phyloP scores from a whole-genome alignment of 1,284 basidiomycete species.

The Cerrena zonata region DNA sequence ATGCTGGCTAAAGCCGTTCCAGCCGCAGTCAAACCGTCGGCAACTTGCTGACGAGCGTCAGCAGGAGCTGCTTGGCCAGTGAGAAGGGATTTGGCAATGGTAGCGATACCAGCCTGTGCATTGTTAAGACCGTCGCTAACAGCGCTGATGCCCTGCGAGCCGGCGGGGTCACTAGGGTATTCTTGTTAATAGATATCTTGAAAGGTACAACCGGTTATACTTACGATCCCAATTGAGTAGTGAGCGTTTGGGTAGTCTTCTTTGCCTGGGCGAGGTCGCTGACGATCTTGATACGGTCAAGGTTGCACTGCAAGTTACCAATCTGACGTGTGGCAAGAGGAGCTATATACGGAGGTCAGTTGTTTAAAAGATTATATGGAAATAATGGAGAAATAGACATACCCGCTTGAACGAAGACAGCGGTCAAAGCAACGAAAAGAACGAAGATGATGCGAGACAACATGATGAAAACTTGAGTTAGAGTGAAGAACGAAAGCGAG shows the following conservation, averaged over 20 bases:
- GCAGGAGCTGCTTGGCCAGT: constrained; percentile 31
- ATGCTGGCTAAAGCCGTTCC: constrained; percentile 28
- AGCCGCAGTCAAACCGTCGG: constrained; percentile 26
- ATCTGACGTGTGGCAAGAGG: constrained; percentile 21
- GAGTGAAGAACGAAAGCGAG: not conserved
- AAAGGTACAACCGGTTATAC: not conserved
- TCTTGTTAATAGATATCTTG: not conserved
- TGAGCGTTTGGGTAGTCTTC: constrained; percentile 25
- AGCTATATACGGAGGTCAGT: not conserved
- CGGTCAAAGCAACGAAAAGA: not conserved
- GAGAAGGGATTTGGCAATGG: constrained; percentile 31
- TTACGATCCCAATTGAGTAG: not conserved
- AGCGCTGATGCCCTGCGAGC: constrained; percentile 20
- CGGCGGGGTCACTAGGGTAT: constrained; percentile 24
- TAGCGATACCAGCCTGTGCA: constrained; percentile 29
- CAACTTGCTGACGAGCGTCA: constrained; percentile 31
- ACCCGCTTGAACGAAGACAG: not conserved
- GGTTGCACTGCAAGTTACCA: constrained; percentile 31
- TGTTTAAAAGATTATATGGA: not conserved
- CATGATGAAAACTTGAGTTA: not conserved
- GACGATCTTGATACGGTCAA: constrained; percentile 31
- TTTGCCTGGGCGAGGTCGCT: constrained; percentile 24
- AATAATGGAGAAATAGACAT: not conserved
- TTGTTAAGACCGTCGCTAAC: constrained; percentile 26
- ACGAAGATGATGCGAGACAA: not conserved